A percentile compares a stretch with the other conserved stretches of the same genome.
Evolutionary conservation across 2,329 filamentous ascomycete genomes (phyloP).

Genomic region (Pestalotiopsis sp.): DNA sequence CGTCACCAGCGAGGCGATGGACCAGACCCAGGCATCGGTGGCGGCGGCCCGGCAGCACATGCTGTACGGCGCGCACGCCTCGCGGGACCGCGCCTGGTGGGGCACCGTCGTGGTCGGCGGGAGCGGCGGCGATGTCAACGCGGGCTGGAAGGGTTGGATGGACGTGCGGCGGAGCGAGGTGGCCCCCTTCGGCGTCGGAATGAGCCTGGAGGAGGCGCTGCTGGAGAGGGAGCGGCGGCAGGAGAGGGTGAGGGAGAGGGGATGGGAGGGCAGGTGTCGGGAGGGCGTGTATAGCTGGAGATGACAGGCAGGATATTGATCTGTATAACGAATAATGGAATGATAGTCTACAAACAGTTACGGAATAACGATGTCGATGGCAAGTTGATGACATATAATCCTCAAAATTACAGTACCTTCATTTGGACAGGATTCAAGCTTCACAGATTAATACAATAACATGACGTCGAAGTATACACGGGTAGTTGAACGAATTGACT

Average conservation of each 20-base stretch:
- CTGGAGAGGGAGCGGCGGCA: slow-evolving; percentile 38
- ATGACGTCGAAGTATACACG: not conserved
- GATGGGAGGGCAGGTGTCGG: slow-evolving; percentile 36
- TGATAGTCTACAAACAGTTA: no score
- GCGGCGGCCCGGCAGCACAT: slow-evolving; percentile 45
- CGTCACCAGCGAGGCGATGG: no score
- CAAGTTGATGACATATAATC: not conserved
- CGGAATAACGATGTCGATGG: not conserved
- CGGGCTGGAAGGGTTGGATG: slow-evolving; percentile 51
- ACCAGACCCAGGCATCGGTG: slow-evolving; percentile 31
- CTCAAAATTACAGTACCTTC: not conserved
- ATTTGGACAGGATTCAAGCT: not conserved
- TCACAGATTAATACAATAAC: not conserved
- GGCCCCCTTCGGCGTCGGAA: slow-evolving; percentile 36
- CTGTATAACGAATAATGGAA: not conserved
- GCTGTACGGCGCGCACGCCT: slow-evolving; percentile 48
- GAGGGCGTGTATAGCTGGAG: slow-evolving; percentile 22
- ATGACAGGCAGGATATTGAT: not conserved
- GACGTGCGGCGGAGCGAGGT: slow-evolving; percentile 46
- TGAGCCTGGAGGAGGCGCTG: slow-evolving; percentile 47
- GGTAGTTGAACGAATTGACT: not conserved
- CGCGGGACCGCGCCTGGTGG: slow-evolving; percentile 53
- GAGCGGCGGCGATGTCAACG: slow-evolving; percentile 30
- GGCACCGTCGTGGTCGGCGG: slow-evolving; percentile 56
- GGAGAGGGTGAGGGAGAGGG: slow-evolving; percentile 39